phyloP scores from a whole-genome alignment of 768 basidiomycete species.

The Leccinum disarticulatum region DNA sequence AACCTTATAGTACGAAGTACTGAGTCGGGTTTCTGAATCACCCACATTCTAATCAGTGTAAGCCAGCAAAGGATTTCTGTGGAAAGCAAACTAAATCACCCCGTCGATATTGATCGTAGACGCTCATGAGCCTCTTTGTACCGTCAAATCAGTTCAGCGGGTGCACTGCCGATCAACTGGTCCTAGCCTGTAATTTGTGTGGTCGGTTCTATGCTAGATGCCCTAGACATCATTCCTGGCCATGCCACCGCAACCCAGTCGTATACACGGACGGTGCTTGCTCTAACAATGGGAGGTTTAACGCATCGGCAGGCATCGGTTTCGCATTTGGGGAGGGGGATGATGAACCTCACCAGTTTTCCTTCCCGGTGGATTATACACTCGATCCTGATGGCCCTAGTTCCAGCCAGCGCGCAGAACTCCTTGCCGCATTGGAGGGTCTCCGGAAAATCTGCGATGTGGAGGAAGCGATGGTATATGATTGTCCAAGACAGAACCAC shows the following conservation, averaged over 20 bases:
- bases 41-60: not conserved
- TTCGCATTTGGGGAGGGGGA: not conserved
- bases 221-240: not conserved
- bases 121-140: not conserved
- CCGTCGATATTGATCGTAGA: not conserved
- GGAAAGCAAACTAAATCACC: not conserved
- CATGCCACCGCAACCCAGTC: not conserved
- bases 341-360: not conserved
- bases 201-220: not conserved
- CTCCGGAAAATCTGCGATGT: slow-evolving; percentile 28
- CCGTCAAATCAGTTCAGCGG: not conserved
- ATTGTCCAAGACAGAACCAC: not conserved
- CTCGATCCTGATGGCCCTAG: not conserved
- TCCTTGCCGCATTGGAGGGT: slow-evolving; percentile 5
- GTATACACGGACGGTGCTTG: slow-evolving; percentile 1
- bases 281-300: not conserved
- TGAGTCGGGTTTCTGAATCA: too few species aligned
- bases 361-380: not conserved
- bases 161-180: not conserved
- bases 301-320: not conserved
- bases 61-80: not conserved
- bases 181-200: not conserved
- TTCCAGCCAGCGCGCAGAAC: slow-evolving; percentile 1
- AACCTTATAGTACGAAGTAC: too few species aligned
- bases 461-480: slow-evolving; percentile 10